Conservation (phyloP, 768 basidiomycete genomes). For the Suillus fuscotomentosus region DNA sequence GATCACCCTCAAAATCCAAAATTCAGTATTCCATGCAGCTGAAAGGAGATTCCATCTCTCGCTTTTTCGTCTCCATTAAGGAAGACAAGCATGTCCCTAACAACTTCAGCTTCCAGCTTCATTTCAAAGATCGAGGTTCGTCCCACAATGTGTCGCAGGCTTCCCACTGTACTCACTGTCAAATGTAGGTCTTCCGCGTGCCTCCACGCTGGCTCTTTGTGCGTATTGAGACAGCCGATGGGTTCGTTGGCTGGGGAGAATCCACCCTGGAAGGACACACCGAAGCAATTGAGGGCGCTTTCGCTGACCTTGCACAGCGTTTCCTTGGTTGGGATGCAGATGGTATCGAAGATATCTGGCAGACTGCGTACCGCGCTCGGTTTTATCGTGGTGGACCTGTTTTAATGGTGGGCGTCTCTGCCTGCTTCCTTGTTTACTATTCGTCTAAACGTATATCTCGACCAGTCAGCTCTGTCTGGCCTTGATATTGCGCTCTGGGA, state of each 20-base stretch:
- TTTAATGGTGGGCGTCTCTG: constrained; percentile 47
- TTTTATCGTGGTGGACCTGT: constrained; percentile 76
- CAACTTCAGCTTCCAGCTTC: constrained; percentile 15
- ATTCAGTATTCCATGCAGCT: not conserved
- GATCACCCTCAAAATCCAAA: not conserved
- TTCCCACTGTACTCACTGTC: not conserved
- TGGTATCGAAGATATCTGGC: constrained; percentile 73
- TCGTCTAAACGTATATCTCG: not conserved
- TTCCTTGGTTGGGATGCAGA: constrained; percentile 62
- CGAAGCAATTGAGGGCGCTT: constrained; percentile 70
- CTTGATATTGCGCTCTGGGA: constrained; percentile 76
- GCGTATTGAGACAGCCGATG: constrained; percentile 61
- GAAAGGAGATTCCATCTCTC: not conserved
- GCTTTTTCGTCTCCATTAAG: not conserved
- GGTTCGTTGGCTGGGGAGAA: constrained; percentile 73
- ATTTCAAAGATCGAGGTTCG: constrained; percentile 30
- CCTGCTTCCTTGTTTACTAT: not conserved
- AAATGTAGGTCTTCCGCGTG: constrained; percentile 56
- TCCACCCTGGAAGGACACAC: constrained; percentile 71
- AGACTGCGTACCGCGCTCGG: constrained; percentile 59
- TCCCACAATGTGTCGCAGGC: not conserved
- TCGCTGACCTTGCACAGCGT: constrained; percentile 54
- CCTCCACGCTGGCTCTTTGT: constrained; percentile 75
- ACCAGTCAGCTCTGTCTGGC: constrained; percentile 52
- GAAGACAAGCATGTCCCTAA: constrained; percentile 13